These are phyloP conservation scores for Silene vulgaris DNA, from an alignment of 179 eudicot genomes.

Conservation along the genomic window DNA sequence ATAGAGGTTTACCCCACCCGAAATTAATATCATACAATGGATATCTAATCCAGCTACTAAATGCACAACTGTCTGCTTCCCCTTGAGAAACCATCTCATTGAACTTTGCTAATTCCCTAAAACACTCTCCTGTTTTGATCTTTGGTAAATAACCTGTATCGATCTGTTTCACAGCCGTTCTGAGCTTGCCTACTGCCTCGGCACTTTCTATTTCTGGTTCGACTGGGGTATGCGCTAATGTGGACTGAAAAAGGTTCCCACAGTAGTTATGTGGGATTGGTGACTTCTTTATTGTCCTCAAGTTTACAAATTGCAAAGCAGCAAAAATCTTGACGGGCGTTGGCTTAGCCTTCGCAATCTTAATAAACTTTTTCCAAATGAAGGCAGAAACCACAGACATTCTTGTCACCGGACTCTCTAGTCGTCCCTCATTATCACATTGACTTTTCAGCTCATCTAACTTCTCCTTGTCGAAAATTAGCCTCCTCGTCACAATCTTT, in stretches of 20 bases:
- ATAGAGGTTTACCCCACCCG: conserved; percentile 39
- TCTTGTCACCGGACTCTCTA: neutral
- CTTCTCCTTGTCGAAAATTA: conserved; percentile 13
- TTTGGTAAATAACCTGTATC: neutral
- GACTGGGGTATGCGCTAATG: neutral
- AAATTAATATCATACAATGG: conserved; percentile 38
- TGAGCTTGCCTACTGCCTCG: conserved; percentile 5
- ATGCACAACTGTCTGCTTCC: neutral
- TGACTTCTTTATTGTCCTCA: neutral
- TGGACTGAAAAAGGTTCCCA: conserved; percentile 15
- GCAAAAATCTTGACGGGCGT: neutral
- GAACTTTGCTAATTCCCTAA: neutral
- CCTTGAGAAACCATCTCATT: neutral
- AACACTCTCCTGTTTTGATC: conserved; percentile 11
- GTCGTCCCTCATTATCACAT: neutral
- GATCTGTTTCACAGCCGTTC: conserved; percentile 16
- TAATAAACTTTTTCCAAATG: conserved; percentile 13
- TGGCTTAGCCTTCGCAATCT: neutral
- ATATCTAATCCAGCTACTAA: conserved; percentile 30
- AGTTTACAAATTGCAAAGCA: neutral
- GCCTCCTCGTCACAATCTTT: conserved; percentile 18
- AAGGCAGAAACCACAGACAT: conserved; percentile 17
- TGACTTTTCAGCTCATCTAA: neutral
- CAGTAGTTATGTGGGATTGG: neutral
- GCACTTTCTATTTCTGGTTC: neutral